Base-by-base conservation (phyloP, 768 basidiomycete species). In the Austroboletus eburneus region DNA sequence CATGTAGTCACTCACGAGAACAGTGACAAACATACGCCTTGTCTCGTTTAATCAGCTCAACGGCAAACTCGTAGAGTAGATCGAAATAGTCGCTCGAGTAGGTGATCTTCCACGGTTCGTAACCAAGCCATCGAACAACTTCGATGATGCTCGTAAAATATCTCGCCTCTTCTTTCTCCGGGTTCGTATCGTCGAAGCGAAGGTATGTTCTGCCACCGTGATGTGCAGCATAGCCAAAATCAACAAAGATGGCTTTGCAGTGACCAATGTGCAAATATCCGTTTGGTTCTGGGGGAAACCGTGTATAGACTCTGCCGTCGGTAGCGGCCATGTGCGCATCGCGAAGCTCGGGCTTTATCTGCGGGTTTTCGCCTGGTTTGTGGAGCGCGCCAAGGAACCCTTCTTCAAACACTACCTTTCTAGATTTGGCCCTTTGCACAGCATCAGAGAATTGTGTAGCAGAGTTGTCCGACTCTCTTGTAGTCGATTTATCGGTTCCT, bases 281-380 rank as follows among this genome's bases (percentile, higher is more conserved):
- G 62, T 99, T 99, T 4, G 96, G 96, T 69, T 99, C 96, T 2
- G 96, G 96, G 21, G 96, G 96, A 70, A 99, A 99, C 32, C 96
- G 90, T 10, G 96, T 99, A 72, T 85, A 85, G 4, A 98, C 94
- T 41, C 79, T 72, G 8, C 92, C 90, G 13, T 77, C 79, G 1
- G 96, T 98, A 5, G 74, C 75, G 8, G 79, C 75, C 33, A 98
- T 71, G 62, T 99, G 96, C 45, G 80, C 74, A 51, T 91, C 83
- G 38, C 87, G 85, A 42, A 96, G 79, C 42, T 77, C 74, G 3
- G 85, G 77, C 48, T 83, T 76, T 33, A 88, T 76, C 66, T 99
- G 96, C 20, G 87, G 84, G 69, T 97, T 99, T 60, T 77, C 93
- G 35, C 96, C 96, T 9, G 92, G 91, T 61, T 85, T 91, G 64